A percentile compares a stretch with the other conserved stretches of the same genome.
These are phyloP conservation scores for Tetraselmis chui DNA, from an alignment of 139 green algal species.

Conservation along the genomic window DNA sequence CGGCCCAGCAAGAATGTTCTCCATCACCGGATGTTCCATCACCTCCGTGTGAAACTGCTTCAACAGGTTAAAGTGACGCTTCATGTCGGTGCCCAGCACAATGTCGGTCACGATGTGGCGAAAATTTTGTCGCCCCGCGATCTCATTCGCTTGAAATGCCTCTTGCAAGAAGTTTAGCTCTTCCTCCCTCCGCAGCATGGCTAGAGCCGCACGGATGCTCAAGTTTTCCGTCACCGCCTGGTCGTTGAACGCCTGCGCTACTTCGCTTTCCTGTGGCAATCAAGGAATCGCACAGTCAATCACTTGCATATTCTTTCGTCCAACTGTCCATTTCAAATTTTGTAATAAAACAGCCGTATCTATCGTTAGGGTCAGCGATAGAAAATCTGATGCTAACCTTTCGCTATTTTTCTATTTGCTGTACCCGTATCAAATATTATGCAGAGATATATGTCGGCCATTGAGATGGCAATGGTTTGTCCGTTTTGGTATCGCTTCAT, in stretches of 20 bases:
- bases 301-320: too few species aligned
- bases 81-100: conserved; percentile 52
- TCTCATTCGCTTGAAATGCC: neutral
- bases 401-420: too few species aligned
- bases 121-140: neutral
- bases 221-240: neutral
- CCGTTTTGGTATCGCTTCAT: too few species aligned
- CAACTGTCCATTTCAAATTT: too few species aligned
- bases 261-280: neutral
- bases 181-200: neutral
- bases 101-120: conserved; percentile 31
- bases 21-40: neutral
- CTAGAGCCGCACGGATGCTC: neutral
- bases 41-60: neutral
- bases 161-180: neutral
- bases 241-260: neutral
- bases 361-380: too few species aligned
- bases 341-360: too few species aligned
- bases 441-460: too few species aligned
- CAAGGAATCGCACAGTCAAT: too few species aligned
- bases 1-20: neutral
- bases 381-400: too few species aligned
- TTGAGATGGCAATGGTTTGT: too few species aligned
- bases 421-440: too few species aligned
- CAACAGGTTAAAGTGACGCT: conserved; percentile 37